Base-by-base conservation (phyloP, 805 yeast genomes). In the Cyberlindnera suaveolens region DNA sequence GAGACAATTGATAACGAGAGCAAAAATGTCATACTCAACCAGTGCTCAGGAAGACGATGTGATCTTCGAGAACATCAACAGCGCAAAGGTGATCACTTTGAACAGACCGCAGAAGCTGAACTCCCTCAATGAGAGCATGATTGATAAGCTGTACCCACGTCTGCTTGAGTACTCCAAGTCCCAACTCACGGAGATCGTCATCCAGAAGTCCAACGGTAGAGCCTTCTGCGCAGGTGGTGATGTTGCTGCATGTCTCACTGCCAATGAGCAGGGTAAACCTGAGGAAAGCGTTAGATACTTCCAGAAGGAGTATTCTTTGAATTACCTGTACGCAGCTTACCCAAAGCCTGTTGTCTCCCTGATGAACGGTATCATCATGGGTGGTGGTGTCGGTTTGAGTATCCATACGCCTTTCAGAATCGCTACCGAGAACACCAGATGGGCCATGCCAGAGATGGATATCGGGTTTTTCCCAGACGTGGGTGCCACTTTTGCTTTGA, bases 381-480 rank as follows among this genome's bases (percentile, higher is more conserved):
- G 98, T 43, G 98, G 98, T 41, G 98, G 98, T 54, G 96, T 89
- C 36, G 98, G 99, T 5, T 68, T 93, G 36, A 74, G 91, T 1
- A 83, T 87, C 34, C 98, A 93, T 65, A 82, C 87, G 11, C 91
- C 96, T 3, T 91, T 91, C 71, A 78, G 98, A 58, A 69, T 93
- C 32, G 95, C 95, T n/a, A 85, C 96, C 34, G 97, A 91, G 56
- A 75, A 77, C 55, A 90, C 98, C 10, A 75, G 82, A 61, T 76
- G 89, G 67, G 96, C 98, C 48, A 93, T 93, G 99, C 98, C 99
- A 8, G 98, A 93, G 66, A 85, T 95, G 73, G 89, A 86, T 57
- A 93, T 93, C 62, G 99, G 99, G 1, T 87, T 88, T 64, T 85
- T 87, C 66, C 95, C 96, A 17, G 99, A 93, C 63, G 98, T 93